phyloP scores from a whole-genome alignment of 257 asterid species.

The Avicennia marina region DNA sequence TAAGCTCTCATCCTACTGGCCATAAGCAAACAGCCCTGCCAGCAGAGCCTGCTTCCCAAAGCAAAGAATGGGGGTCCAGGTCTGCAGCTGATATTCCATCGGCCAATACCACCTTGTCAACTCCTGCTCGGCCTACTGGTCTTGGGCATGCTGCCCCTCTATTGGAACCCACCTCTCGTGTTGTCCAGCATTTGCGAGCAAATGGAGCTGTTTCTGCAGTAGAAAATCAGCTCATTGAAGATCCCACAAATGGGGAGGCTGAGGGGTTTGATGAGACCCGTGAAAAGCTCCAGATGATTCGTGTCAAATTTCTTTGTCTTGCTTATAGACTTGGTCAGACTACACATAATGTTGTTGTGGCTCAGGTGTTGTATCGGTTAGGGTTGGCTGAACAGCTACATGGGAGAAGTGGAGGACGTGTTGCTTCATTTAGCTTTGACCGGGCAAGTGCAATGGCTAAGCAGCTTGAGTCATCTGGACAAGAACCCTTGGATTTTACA shows the following conservation, averaged over 20 bases:
- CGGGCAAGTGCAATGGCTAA: constrained; percentile 99
- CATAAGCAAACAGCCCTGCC: constrained; percentile 25
- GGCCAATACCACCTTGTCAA: constrained; percentile 25
- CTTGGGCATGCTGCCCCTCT: constrained; percentile 87
- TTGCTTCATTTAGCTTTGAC: constrained; percentile 87
- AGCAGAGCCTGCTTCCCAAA: constrained; percentile 29
- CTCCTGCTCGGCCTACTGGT: constrained; percentile 79
- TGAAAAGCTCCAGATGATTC: constrained; percentile 97
- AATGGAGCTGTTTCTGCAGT: constrained; percentile 64
- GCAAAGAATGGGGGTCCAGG: constrained; percentile 23
- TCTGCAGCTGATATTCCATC: constrained; percentile 20
- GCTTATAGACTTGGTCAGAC: constrained; percentile 97
- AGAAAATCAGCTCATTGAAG: constrained; percentile 72
- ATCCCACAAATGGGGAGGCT: constrained; percentile 61
- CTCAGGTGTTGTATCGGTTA: constrained; percentile 92
- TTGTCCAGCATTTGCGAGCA: constrained; percentile 69
- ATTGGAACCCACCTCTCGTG: constrained; percentile 70
- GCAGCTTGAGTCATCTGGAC: constrained; percentile 95
- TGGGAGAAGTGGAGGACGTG: constrained; percentile 91
- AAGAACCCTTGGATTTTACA: constrained; percentile 87
- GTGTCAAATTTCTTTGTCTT: constrained; percentile 92
- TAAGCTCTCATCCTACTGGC: constrained; percentile 29
- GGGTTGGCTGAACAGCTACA: constrained; percentile 96
- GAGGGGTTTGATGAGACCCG: constrained; percentile 98
- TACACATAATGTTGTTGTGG: constrained; percentile 96